These are phyloP conservation scores for Chytridium lagenaria DNA, from an alignment of 371 early-diverging fungal genomes.

Conservation along the genomic window DNA sequence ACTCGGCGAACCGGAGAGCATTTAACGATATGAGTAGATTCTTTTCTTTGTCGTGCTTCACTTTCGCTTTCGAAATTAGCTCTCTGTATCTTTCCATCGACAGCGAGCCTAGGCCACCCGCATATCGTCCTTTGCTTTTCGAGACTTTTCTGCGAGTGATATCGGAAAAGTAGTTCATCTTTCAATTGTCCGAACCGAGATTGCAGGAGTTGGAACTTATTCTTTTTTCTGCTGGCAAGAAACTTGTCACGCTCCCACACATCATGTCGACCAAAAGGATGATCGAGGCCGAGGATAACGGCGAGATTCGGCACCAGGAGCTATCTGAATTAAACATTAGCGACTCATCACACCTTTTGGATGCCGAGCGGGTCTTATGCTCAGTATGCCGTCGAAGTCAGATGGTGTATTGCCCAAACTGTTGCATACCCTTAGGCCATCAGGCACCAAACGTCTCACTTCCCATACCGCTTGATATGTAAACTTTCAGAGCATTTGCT, in stretches of 20 bases:
- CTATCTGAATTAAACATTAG: neutral
- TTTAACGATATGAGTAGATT: conserved; percentile 61
- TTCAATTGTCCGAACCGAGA: no score
- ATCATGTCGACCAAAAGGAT: neutral
- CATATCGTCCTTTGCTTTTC: neutral
- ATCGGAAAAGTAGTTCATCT: no score
- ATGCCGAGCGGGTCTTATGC: conserved; percentile 44
- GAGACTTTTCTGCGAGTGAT: neutral
- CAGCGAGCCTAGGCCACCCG: neutral
- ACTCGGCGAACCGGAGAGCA: conserved; percentile 74
- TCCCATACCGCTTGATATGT: conserved; percentile 80
- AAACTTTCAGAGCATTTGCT: conserved; percentile 18
- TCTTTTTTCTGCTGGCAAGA: neutral
- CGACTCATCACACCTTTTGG: neutral
- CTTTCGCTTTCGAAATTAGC: neutral
- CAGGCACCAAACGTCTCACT: conserved; percentile 59
- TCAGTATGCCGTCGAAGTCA: conserved; percentile 65
- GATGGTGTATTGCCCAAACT: conserved; percentile 78
- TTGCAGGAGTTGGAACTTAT: no score
- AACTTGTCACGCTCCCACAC: neutral
- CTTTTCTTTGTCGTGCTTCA: conserved; percentile 64
- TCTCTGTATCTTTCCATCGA: neutral
- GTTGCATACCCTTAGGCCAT: conserved; percentile 54
- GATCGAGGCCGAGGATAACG: neutral
- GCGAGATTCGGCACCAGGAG: neutral